Base-by-base conservation (phyloP, 768 basidiomycete genomes). In the Lentinula detonsa region DNA sequence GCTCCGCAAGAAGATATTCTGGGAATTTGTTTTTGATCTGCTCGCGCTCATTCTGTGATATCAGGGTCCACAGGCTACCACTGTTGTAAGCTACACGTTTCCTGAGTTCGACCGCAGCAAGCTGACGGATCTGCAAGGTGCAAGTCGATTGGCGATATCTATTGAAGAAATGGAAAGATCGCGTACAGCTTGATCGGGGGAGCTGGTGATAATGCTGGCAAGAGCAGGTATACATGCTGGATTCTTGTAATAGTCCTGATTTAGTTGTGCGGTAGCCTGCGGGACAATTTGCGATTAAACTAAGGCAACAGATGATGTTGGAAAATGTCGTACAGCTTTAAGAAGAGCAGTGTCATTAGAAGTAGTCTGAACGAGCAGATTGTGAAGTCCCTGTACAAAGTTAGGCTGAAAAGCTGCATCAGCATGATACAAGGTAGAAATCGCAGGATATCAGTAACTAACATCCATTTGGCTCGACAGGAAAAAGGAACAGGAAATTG, bases 61-160 rank as follows among this genome's bases (percentile, higher is more conserved):
- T 81, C 60, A 83, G 77, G 18, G 85, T 77, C 97, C 97, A 99
- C 35, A 95, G 74, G 70, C 82, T 85, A 54, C 89, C 90, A 65
- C 88, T 91, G 67, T 88, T 88, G 70, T 86, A 83, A 31, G 81
- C 72, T 62, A 98, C 85, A 61, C 96, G 91, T 80, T 99, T 99
- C 67, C 96, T 84, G 71, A 98, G 81, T 76, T 99, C 97, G 59
- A 98, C 95, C 7, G 95, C 95, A 52, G 95, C 93, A 21, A 99
- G 83, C 85, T 99, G 97, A 63, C 95, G 91, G 64, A 98, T 87
- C 95, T 99, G 69, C 56, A 51, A 48, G 42, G 57, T 66, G 59
- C 48, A 46, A 23, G 49, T 59, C 21, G 8, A 54, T 60, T 62
- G 15, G 43, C 57, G 43, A 53, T 52, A 52, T 21, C 35, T 23